Evolutionary conservation across 2,329 filamentous ascomycete species (phyloP).

Genomic region (Rhynchosporium graminicola): DNA sequence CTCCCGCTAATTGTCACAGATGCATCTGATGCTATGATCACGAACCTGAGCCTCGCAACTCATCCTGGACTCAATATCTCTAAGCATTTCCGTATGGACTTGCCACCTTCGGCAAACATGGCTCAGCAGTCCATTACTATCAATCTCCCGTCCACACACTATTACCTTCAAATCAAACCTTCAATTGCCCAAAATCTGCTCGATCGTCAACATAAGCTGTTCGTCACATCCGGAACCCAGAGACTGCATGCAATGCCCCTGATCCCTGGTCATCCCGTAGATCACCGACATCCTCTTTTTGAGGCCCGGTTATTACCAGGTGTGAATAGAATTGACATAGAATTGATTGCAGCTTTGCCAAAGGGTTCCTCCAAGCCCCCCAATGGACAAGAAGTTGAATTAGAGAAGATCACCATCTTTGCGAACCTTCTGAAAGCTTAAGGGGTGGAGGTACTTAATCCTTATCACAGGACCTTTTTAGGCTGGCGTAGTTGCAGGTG

Average conservation of each 20-base stretch:
- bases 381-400: constrained; percentile 65
- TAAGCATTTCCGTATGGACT: constrained; percentile 61
- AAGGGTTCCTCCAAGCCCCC: constrained; percentile 55
- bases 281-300: constrained; percentile 66
- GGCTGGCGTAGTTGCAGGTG: constrained; percentile 19
- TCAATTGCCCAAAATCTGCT: constrained; percentile 63
- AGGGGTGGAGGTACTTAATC: not conserved
- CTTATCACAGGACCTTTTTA: not conserved
- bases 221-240: constrained; percentile 69
- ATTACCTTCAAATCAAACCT: constrained; percentile 70
- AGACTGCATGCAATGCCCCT: constrained; percentile 51
- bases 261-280: constrained; percentile 55
- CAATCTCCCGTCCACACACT: constrained; percentile 66
- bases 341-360: constrained; percentile 71
- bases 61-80: constrained; percentile 66
- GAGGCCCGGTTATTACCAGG: constrained; percentile 72
- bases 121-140: constrained; percentile 73
- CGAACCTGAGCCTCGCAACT: constrained; percentile 64
- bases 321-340: constrained; percentile 76
- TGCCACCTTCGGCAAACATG: constrained; percentile 65
- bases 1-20: constrained; percentile 43
- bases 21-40: constrained; percentile 64
- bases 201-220: constrained; percentile 73
- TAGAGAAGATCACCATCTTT: constrained; percentile 78
- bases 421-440: constrained; percentile 62